Base-by-base conservation (phyloP, 495 filamentous ascomycete species). In the Delitschia confertaspora region DNA sequence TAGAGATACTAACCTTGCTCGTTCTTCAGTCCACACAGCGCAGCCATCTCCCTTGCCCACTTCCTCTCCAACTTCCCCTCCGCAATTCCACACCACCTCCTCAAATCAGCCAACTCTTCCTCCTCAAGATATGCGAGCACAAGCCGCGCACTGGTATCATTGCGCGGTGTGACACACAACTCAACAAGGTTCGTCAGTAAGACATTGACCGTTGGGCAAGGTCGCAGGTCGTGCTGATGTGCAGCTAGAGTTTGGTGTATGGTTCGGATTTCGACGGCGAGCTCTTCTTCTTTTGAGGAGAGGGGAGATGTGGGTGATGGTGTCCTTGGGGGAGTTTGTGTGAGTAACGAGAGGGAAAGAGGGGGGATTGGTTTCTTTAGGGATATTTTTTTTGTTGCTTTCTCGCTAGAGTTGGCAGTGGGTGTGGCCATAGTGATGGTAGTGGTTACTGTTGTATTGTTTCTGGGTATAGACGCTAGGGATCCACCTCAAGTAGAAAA, bases 51-150 rank as follows among this genome's bases (percentile, higher is more conserved):
- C n/a, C 40, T 31, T 1, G 64, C 56, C 64, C 65, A 69, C 22
- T 64, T 34, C 17, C 30, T 32, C 44, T 71, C 68, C 5, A 71
- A 57, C 13, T 53, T 38, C 31, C 38, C 62, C 49, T 71, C 68
- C 3, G 65, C 64, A 2, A 37, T 25, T 3, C 64, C 62, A 36
- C 65, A 70, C 4, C n/a, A n/a, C n/a, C n/a, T n/a, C n/a, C n/a
- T n/a, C n/a, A n/a, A n/a, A n/a, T n/a, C n/a, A n/a, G n/a, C n/a
- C n/a, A n/a, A n/a, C n/a, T n/a, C n/a, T n/a, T n/a, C n/a, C n/a
- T n/a, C n/a, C n/a, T n/a, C n/a, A n/a, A n/a, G n/a, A n/a, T n/a
- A n/a, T n/a, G n/a, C n/a, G n/a, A n/a, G n/a, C n/a, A n/a, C n/a
- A n/a, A n/a, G n/a, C n/a, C n/a, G n/a, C n/a, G n/a, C n/a, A n/a